Conservation (phyloP, 306 rosid species). For the Cucumis cinereus region DNA sequence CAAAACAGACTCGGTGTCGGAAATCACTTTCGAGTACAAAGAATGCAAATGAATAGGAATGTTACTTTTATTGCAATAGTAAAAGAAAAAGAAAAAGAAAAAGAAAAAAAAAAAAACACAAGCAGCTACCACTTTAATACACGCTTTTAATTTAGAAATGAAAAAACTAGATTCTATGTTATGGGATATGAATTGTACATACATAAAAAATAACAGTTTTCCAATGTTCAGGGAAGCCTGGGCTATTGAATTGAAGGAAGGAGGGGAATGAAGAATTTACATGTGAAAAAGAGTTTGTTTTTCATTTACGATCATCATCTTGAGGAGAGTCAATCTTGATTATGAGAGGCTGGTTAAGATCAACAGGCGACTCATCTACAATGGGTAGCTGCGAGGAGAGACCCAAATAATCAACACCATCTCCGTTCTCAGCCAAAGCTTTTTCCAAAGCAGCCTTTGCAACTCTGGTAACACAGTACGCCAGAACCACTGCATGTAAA, state of each 20-base stretch:
- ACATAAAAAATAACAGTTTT: background rate
- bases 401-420: constrained; percentile 23
- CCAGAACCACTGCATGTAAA: constrained; percentile 27
- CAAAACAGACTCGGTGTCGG: background rate
- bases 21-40: background rate
- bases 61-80: background rate
- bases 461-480: constrained; percentile 33
- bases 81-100: background rate
- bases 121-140: constrained; percentile 4
- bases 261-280: constrained; percentile 40
- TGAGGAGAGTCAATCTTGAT: constrained; percentile 41
- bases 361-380: constrained; percentile 31
- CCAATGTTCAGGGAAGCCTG: background rate
- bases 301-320: constrained; percentile 19
- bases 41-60: background rate
- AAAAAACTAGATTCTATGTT: constrained; percentile 3
- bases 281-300: background rate
- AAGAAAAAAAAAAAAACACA: background rate
- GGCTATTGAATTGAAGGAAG: background rate
- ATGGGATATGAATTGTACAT: background rate
- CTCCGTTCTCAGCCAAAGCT: constrained; percentile 30
- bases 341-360: constrained; percentile 66
- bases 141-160: background rate
- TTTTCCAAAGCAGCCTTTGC: constrained; percentile 42
- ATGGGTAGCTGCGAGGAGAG: constrained; percentile 27